Base-by-base conservation (phyloP, 179 eudicot species). In the Beta lomatogona region DNA sequence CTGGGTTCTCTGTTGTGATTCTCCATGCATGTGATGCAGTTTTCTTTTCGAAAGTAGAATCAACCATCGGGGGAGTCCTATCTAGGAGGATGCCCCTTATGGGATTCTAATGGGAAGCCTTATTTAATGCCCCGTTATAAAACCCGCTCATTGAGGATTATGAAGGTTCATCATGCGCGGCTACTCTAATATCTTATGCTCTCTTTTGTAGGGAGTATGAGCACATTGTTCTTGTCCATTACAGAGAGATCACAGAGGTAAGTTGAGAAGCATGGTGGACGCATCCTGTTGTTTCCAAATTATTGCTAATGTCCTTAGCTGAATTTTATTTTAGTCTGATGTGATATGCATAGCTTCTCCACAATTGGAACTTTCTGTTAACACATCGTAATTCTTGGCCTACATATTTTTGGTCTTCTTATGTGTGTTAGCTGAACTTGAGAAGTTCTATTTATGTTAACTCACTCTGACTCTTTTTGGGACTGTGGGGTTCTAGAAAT, bases 151-250 rank as follows among this genome's bases (percentile, higher is more conserved):
- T 57, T 53, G n/a, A 50, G 14, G 60, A 36, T 55, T 61, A 31
- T 69, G 53, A 28, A 60, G 57, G 7, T 82, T 46, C 70, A 54
- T 45, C 77, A 71, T 59, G 15, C 25, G 16, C 79, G 31, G 58
- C 36, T 64, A 25, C 53, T 66, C 64, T 76, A 76, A 80, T n/a
- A 6, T 70, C 12, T 72, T 53, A 70, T 80, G 58, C 55, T 84
- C 80, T 75, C 16, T 66, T 75, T 71, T 77, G 81, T 87, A 96
- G 99, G 91, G 93, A 87, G 44, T 84, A 87, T 78, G 97, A 94
- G 59, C 97, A 96, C 82, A 96, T 96, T 89, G 98, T 94, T 78
- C 97, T 96, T 83, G 99, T 96, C 83, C 99, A 96, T 86, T 96
- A 96, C 88, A 90, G 97, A 85, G 94, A 93, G 59, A 88, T 86